Evolutionary conservation across 2,329 filamentous ascomycete species (phyloP), one percentile per base, ranked within the genome.

Genomic region (Meredithiella fracta): DNA sequence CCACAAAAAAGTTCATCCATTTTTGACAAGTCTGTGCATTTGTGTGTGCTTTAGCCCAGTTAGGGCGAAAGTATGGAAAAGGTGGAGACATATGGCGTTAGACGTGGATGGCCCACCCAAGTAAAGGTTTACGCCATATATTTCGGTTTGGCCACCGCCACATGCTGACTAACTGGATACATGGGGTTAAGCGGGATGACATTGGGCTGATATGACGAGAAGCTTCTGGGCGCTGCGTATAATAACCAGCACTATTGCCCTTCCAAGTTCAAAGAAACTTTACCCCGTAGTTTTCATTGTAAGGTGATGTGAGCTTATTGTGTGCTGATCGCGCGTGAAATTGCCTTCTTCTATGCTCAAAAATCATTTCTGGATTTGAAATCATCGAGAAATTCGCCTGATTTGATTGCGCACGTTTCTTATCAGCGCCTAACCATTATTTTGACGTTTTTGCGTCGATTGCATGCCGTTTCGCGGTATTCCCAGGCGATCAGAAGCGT

Each of bases 1-100:
- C 54, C 57, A 56, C 54, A 59, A 59, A 59, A 56, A 59, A 54
- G 44, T 53, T 59, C 51, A 20, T 23, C 51, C 37, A 51, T 40
- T 58, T 58, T 58, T 58, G 56, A 58, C 34, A 52, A 34, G 42
- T 22, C 42, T 49, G 4, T 17, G 20, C 23, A 40, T 58, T 58
- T 58, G 51, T 58, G 56, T 58, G 56, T 38, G 47, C 51, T 58
- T 44, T 54, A 31, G 47, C 37, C 44, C 22, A 15, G 23, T 58
- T 58, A 58, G 56, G 56, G 56, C 56, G 51, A 49, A 42, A 20
- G n/a, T 50, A 51, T 44, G 26, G 47, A 15, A n/a, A 7, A 37
- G n/a, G 26, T 54, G 40, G 6, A 34, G 53, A 5, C n/a, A 49
- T 58, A 44, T 54, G 42, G 38, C 54, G 49, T 34, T 22, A 1